Base-by-base conservation (phyloP, 345 rosid species). In the Eucalyptus paniculata region DNA sequence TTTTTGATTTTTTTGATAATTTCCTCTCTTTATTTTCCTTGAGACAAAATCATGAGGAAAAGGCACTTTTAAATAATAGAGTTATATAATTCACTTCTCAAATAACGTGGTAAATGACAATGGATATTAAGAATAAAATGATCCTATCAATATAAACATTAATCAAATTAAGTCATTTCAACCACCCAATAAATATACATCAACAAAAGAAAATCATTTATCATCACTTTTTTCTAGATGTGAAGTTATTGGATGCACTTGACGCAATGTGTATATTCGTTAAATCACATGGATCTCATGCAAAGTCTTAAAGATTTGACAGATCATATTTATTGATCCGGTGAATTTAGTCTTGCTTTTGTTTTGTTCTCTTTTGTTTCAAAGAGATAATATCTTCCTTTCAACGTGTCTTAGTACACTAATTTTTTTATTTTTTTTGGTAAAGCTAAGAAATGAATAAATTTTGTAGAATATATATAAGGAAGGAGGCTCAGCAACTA, bases 271-370 rank as follows among this genome's bases (percentile, higher is more conserved):
- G 13, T 10, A 21, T 12, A 21, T 77, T 15, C 12, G 5, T 77
- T 21, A 0, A 6, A 37, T 77, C 28, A 42, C 1, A 16, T 77
- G 16, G 3, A 13, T 77, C 16, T 77, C 16, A 11, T 37, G 16
- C 6, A 42, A 77, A 37, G 16, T 37, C 16, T 7, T 40, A 7
- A 69, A 9, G 1, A 9, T 69, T 12, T 11, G 4, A 18, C 2
- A 2, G 2, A 34, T 69, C 81, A 34, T 21, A 34, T 9, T 34
- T 9, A 9, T 7, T 32, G 2, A 34, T 34, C 1, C 3, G 1
- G 12, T 34, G 26, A 19, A 37, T 4, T 37, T 19, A 6, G 37
- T n/a, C 40, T 72, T 37, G 47, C 45, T 77, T 77, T 77, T 77
- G 83, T 37, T 26, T 69, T 16, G 44, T 34, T 18, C 3, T 69